Evolutionary conservation across 164 flowering plant species (phyloP).

Genomic region (Magnolia sinica): DNA sequence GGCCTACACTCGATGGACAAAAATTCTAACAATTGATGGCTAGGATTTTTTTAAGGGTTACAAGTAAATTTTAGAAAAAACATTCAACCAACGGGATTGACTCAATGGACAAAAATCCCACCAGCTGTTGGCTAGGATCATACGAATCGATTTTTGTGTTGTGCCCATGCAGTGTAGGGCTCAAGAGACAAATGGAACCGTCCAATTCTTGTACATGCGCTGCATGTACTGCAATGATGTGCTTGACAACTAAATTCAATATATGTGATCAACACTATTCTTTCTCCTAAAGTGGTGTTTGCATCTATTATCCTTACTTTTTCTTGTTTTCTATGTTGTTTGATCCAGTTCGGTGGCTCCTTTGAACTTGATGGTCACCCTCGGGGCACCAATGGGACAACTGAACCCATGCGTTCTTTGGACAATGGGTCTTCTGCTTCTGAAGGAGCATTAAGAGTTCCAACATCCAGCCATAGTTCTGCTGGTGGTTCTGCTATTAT

Average conservation of each 20-base stretch:
- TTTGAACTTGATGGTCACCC: conserved; percentile 38
- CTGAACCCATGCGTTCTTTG: conserved; percentile 28
- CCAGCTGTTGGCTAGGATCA: too few species aligned
- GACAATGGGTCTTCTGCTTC: conserved; percentile 58
- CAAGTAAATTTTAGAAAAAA: too few species aligned
- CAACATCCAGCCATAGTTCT: conserved; percentile 22
- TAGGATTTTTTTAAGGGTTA: too few species aligned
- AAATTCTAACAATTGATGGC: too few species aligned
- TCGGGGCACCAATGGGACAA: conserved; percentile 21
- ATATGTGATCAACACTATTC: too few species aligned
- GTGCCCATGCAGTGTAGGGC: background rate
- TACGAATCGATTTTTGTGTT: background rate
- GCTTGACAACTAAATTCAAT: background rate
- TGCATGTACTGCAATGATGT: background rate
- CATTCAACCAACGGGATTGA: too few species aligned
- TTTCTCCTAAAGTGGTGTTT: background rate
- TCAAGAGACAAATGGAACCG: background rate
- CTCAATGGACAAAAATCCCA: too few species aligned
- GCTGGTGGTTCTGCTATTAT: conserved; percentile 37
- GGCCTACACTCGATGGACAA: too few species aligned
- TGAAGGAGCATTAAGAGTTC: conserved; percentile 26
- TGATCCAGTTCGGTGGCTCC: conserved; percentile 61
- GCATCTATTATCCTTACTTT: background rate
- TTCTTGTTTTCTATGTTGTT: conserved; percentile 10
- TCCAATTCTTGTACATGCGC: background rate